These are phyloP conservation scores for Citrus medica DNA, from an alignment of 345 rosid species.

Conservation along the genomic window DNA sequence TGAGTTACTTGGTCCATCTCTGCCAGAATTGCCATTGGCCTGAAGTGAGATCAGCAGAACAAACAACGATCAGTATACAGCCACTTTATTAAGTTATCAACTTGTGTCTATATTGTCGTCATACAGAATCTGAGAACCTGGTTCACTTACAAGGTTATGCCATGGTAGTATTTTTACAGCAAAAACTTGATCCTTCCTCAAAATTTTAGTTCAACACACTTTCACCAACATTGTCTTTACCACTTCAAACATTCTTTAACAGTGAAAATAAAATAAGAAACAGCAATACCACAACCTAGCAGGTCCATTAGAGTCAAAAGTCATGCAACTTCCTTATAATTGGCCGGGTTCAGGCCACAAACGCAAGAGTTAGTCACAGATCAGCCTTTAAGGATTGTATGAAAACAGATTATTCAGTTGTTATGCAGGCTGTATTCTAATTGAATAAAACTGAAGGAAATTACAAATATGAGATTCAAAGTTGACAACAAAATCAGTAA, in stretches of 20 bases:
- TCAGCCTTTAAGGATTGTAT: not conserved
- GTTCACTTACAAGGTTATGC: not conserved
- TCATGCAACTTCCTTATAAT: not conserved
- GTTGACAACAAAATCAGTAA: not conserved
- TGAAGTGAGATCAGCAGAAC: conserved; percentile 9
- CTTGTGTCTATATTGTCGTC: not conserved
- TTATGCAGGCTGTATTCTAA: not conserved
- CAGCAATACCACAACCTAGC: not conserved
- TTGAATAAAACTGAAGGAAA: not conserved
- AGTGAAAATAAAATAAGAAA: not conserved
- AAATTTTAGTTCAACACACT: not conserved
- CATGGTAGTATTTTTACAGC: not conserved
- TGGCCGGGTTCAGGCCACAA: not conserved
- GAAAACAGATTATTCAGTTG: not conserved
- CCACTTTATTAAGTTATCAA: not conserved
- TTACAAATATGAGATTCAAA: not conserved
- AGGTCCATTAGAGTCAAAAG: not conserved
- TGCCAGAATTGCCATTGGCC: conserved; percentile 30
- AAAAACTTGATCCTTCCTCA: not conserved
- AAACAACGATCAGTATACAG: not conserved
- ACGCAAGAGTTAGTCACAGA: not conserved
- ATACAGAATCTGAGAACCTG: not conserved
- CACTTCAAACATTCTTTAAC: not conserved
- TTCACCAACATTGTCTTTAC: not conserved
- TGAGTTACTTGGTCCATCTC: conserved; percentile 28